Conservation (phyloP, 2,329 filamentous ascomycete species). For the Xylaria sp. region DNA sequence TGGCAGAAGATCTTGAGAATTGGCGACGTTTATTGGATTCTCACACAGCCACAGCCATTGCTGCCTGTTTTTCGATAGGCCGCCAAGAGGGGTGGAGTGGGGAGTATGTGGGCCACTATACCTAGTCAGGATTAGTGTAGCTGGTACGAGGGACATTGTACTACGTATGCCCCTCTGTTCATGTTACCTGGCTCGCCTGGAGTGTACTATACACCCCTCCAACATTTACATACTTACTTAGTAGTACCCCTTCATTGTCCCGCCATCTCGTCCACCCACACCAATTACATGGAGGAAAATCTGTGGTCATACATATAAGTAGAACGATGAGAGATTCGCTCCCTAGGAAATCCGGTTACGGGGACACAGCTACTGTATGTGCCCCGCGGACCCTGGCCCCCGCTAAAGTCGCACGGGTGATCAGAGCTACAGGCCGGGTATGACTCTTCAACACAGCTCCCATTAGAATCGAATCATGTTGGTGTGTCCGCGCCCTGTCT, state of each 20-base stretch:
- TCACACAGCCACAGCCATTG: conserved; percentile 29
- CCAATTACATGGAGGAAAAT: conserved; percentile 8
- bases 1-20: conserved; percentile 21
- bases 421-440: conserved; percentile 9
- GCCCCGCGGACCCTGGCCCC: conserved; percentile 31
- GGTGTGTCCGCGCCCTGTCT: conserved; percentile 31
- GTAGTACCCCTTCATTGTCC: too few species aligned
- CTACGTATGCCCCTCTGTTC: too few species aligned
- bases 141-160: neutral
- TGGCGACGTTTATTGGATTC: conserved; percentile 34
- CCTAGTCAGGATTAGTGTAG: neutral
- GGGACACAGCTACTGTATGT: conserved; percentile 5
- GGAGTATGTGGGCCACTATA: neutral
- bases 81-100: conserved; percentile 14
- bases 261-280: neutral
- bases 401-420: conserved; percentile 14
- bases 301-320: too few species aligned
- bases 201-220: neutral
- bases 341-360: conserved; percentile 1
- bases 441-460: conserved; percentile 32
- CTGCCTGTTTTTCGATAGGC: conserved; percentile 36
- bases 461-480: conserved; percentile 7
- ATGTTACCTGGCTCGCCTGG: too few species aligned
- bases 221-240: neutral
- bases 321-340: conserved; percentile 10